phyloP scores from a whole-genome alignment of 2,329 filamentous ascomycete genomes.

The Colletotrichum limetticola region DNA sequence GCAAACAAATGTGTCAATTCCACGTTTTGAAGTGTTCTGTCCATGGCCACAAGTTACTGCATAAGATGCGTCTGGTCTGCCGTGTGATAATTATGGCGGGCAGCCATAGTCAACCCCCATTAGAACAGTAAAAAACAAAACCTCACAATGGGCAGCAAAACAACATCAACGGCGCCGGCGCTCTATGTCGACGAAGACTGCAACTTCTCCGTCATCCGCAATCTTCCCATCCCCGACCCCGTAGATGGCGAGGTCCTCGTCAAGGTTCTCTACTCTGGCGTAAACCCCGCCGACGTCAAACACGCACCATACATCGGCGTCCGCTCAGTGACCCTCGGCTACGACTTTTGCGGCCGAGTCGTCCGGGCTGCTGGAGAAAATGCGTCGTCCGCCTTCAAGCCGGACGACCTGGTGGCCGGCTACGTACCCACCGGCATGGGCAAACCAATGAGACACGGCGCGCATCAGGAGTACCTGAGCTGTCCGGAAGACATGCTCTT shows the following conservation, averaged over 20 bases:
- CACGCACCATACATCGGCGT: slow-evolving; percentile 10
- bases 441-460: slow-evolving; percentile 14
- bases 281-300: slow-evolving; percentile 29
- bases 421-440: slow-evolving; percentile 16
- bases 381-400: background rate
- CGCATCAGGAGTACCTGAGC: slow-evolving; percentile 18
- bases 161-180: background rate
- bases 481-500: slow-evolving; percentile 12
- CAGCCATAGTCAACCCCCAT: background rate
- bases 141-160: background rate
- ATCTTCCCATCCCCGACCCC: slow-evolving; percentile 2
- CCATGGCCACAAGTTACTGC: background rate
- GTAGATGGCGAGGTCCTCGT: slow-evolving; percentile 1
- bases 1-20: background rate
- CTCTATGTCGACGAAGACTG: slow-evolving; percentile 18
- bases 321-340: slow-evolving; percentile 7
- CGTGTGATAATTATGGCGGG: no score
- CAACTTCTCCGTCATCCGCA: slow-evolving; percentile 12
- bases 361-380: background rate
- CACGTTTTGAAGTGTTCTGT: background rate
- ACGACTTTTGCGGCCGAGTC: slow-evolving; percentile 30
- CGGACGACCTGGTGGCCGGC: slow-evolving; percentile 17
- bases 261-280: slow-evolving; percentile 17
- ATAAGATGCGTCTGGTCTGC: background rate
- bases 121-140: background rate